Percentiles rank a stretch among this genome's conserved stretches.
These are phyloP conservation scores for Entonaema liquescens DNA, from an alignment of 495 filamentous ascomycete genomes.

Conservation along the genomic window DNA sequence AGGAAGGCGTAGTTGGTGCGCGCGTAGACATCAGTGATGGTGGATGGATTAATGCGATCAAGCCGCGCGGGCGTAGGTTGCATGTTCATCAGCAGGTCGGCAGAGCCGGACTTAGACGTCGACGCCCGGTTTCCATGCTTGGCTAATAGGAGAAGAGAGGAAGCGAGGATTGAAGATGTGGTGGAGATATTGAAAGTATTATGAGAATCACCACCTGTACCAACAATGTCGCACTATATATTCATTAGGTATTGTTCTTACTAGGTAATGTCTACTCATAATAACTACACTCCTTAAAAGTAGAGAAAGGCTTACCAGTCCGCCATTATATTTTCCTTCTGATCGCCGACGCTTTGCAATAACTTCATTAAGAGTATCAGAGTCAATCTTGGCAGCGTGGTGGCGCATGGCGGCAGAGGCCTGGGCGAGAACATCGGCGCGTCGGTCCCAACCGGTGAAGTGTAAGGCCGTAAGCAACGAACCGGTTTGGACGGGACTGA, in stretches of 20 bases:
- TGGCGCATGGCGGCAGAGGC: slow-evolving; percentile 73
- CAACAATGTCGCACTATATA: slow-evolving; percentile 90
- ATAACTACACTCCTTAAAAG: no score
- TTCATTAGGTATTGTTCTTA: slow-evolving; percentile 1
- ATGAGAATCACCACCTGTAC: slow-evolving; percentile 95
- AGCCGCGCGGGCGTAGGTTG: slow-evolving; percentile 75
- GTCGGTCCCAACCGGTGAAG: slow-evolving; percentile 80
- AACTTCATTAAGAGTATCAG: slow-evolving; percentile 45
- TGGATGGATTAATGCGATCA: slow-evolving; percentile 71
- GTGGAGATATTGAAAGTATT: slow-evolving; percentile 98
- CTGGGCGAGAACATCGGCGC: slow-evolving; percentile 80
- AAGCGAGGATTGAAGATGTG: slow-evolving; percentile 90
- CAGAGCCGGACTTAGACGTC: slow-evolving; percentile 93
- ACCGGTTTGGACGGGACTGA: slow-evolving; percentile 83
- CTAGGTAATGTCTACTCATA: slow-evolving; percentile 1
- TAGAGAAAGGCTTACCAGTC: slow-evolving; percentile 62
- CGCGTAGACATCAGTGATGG: slow-evolving; percentile 73
- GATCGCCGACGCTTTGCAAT: slow-evolving; percentile 63
- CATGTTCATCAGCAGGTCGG: slow-evolving; percentile 84
- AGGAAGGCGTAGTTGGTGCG: slow-evolving; percentile 92
- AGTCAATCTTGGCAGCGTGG: slow-evolving; percentile 61
- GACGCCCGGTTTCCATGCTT: slow-evolving; percentile 98
- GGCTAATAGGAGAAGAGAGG: slow-evolving; percentile 78
- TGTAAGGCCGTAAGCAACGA: slow-evolving; percentile 88
- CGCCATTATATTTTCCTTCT: slow-evolving; percentile 76